Conservation (phyloP, 2,329 filamentous ascomycete genomes). For the Diaporthe aspalathi region DNA sequence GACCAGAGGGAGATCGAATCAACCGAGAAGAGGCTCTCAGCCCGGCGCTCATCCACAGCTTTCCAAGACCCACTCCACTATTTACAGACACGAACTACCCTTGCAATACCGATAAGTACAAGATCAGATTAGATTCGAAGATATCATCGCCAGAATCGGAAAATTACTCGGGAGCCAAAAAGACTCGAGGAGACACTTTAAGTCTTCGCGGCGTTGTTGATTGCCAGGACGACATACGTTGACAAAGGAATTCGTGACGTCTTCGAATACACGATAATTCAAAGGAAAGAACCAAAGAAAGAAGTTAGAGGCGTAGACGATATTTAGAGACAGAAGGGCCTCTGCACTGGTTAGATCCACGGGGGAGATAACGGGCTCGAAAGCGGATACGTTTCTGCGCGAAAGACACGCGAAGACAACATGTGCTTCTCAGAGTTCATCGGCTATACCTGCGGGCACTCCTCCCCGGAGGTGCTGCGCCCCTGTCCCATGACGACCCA, state of each 20-base stretch:
- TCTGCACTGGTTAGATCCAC: no score
- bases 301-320: no score
- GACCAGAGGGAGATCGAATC: no score
- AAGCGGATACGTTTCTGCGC: background rate
- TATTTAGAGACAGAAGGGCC: background rate
- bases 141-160: no score
- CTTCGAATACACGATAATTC: background rate
- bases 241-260: no score
- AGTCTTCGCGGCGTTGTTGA: background rate
- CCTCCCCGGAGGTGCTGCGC: conserved; percentile 52
- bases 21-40: background rate
- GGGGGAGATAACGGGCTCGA: background rate
- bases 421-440: conserved; percentile 62
- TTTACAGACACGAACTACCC: background rate
- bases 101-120: no score
- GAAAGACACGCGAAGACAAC: conserved; percentile 17
- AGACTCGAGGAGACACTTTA: background rate
- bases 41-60: background rate
- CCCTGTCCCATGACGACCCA: conserved; percentile 57
- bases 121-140: background rate
- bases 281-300: background rate
- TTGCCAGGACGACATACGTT: background rate
- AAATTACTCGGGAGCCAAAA: no score
- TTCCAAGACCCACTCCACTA: background rate
- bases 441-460: conserved; percentile 61